These are phyloP conservation scores for Fonsecaea nubica DNA, from an alignment of 2,329 filamentous ascomycete genomes.

Conservation along the genomic window DNA sequence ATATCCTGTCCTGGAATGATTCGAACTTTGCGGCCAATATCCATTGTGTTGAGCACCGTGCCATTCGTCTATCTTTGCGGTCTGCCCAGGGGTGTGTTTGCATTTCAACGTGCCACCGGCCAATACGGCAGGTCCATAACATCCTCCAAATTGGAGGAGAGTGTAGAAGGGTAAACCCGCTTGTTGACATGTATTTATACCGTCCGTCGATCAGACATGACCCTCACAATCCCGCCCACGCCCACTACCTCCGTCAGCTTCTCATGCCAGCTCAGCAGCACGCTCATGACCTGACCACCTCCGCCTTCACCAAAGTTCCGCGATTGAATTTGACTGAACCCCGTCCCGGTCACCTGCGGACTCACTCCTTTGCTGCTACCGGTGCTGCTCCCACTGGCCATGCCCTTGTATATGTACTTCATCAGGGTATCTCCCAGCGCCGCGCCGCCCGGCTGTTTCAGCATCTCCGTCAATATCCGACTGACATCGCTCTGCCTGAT, in stretches of 20 bases:
- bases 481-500: slow-evolving; percentile 97
- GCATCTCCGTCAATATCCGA: slow-evolving; percentile 81
- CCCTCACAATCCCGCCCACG: slow-evolving; percentile 87
- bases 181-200: slow-evolving; percentile 61
- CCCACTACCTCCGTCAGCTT: slow-evolving; percentile 96
- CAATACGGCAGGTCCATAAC: neutral
- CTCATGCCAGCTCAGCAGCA: slow-evolving; percentile 97
- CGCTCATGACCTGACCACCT: slow-evolving; percentile 90
- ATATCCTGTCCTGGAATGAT: neutral
- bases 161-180: neutral
- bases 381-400: slow-evolving; percentile 36
- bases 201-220: slow-evolving; percentile 95
- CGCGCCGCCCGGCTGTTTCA: slow-evolving; percentile 76
- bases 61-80: neutral
- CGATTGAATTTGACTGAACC: slow-evolving; percentile 77
- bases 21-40: neutral
- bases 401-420: slow-evolving; percentile 81
- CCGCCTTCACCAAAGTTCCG: slow-evolving; percentile 67
- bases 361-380: slow-evolving; percentile 35
- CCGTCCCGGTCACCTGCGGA: slow-evolving; percentile 75
- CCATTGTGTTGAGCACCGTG: neutral
- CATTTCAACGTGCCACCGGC: neutral
- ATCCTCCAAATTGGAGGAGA: neutral
- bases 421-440: slow-evolving; percentile 91
- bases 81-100: neutral